These are phyloP conservation scores for Populus nigra DNA, from an alignment of 345 rosid species.

Conservation along the genomic window DNA sequence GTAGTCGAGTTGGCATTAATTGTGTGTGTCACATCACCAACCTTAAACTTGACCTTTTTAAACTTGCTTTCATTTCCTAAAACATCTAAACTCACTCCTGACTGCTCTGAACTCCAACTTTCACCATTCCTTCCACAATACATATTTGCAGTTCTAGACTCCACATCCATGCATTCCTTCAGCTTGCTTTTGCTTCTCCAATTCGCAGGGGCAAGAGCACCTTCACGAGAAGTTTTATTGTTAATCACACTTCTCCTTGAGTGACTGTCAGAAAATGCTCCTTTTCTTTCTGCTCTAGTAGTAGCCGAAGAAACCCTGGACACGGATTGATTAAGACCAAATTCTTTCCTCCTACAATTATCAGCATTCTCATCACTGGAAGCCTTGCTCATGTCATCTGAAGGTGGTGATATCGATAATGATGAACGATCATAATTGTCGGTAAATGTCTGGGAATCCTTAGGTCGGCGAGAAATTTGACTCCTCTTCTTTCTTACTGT, in stretches of 20 bases:
- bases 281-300: conserved; percentile 26
- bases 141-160: conserved; percentile 15
- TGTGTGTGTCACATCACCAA: conserved; percentile 55
- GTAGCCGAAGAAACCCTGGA: conserved; percentile 43
- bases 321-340: conserved; percentile 62
- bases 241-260: conserved; percentile 31
- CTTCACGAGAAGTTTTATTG: conserved; percentile 60
- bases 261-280: conserved; percentile 38
- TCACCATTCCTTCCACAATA: conserved; percentile 46
- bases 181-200: conserved; percentile 45
- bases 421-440: conserved; percentile 39
- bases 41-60: conserved; percentile 67
- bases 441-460: conserved; percentile 39
- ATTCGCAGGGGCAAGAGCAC: conserved; percentile 73
- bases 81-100: conserved; percentile 34
- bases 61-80: conserved; percentile 46
- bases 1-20: conserved; percentile 47
- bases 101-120: conserved; percentile 35
- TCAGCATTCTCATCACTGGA: conserved; percentile 65
- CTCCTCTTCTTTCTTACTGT: conserved; percentile 75
- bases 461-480: conserved; percentile 57
- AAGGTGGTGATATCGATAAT: conserved; percentile 38
- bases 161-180: conserved; percentile 22
- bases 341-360: conserved; percentile 59
- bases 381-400: conserved; percentile 49